Percentiles rank a stretch among this genome's conserved stretches.
These are phyloP conservation scores for Cubamyces lactineus DNA, from an alignment of 768 basidiomycete genomes.

Conservation along the genomic window DNA sequence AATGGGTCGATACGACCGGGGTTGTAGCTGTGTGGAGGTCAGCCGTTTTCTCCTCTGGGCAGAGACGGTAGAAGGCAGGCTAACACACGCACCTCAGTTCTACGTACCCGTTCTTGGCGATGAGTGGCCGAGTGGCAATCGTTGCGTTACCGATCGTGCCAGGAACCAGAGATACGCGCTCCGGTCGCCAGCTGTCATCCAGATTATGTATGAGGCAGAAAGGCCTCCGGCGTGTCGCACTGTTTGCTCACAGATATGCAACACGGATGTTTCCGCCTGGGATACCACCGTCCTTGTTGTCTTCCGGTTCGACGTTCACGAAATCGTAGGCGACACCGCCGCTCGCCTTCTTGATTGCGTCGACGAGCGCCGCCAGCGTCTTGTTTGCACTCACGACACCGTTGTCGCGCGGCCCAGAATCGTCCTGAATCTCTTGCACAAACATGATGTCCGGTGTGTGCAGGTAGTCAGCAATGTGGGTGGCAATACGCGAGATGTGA, in stretches of 20 bases:
- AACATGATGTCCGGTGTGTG: conserved; percentile 61
- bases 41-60: background rate
- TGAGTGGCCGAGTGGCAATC: conserved; percentile 45
- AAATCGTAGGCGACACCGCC: conserved; percentile 50
- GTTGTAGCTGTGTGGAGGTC: conserved; percentile 48
- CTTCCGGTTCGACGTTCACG: conserved; percentile 52
- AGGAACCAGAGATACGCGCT: conserved; percentile 50
- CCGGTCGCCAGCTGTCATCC: conserved; percentile 48
- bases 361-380: conserved; percentile 52
- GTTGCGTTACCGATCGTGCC: conserved; percentile 53
- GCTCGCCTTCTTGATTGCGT: conserved; percentile 47
- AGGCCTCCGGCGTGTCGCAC: background rate
- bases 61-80: conserved; percentile 15
- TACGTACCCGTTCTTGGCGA: conserved; percentile 37
- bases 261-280: conserved; percentile 68
- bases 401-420: conserved; percentile 54
- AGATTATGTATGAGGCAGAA: background rate
- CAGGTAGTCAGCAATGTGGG: conserved; percentile 54
- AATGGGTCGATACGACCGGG: conserved; percentile 65
- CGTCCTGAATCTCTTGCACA: conserved; percentile 67
- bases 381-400: conserved; percentile 56
- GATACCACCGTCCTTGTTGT: conserved; percentile 60
- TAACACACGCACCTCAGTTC: conserved; percentile 44
- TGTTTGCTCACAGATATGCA: conserved; percentile 50
- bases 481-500: conserved; percentile 52